A percentile compares a stretch with the other conserved stretches of the same genome.
phyloP scores from a whole-genome alignment of 2,329 filamentous ascomycete genomes.

The Colletotrichum tofieldiae region DNA sequence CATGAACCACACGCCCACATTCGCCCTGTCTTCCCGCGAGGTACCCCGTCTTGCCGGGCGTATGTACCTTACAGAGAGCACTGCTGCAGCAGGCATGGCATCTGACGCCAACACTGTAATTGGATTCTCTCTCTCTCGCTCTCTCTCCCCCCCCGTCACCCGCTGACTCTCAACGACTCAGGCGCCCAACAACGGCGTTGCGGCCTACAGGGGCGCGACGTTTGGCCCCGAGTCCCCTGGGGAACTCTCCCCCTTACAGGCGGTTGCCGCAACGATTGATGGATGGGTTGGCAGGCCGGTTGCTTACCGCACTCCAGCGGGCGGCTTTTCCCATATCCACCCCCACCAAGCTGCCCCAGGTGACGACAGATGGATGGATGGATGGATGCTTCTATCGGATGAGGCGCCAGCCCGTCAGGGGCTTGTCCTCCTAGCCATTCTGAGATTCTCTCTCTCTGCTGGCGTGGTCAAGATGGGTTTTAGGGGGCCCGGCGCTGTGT shows the following conservation, averaged over 20 bases:
- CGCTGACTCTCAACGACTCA: conserved; percentile 3
- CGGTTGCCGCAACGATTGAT: conserved; percentile 38
- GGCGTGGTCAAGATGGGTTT: conserved; percentile 12
- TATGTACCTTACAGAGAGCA: neutral
- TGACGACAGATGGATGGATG: neutral
- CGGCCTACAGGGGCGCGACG: conserved; percentile 27
- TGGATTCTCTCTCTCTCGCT: conserved; percentile 4
- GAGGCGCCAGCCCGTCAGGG: conserved; percentile 24
- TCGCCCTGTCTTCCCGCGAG: conserved; percentile 24
- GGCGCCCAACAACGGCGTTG: conserved; percentile 23
- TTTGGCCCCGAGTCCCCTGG: conserved; percentile 27
- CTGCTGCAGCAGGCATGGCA: neutral
- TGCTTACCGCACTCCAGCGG: conserved; percentile 7
- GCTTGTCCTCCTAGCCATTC: neutral
- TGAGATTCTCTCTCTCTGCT: neutral
- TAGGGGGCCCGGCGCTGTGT: conserved; percentile 19
- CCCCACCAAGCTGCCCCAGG: conserved; percentile 18
- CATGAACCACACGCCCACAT: conserved; percentile 36
- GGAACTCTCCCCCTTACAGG: conserved; percentile 30
- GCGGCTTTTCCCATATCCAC: conserved; percentile 1
- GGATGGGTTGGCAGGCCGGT: conserved; percentile 1
- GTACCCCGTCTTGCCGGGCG: neutral
- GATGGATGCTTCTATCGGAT: conserved; percentile 20
- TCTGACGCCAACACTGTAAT: conserved; percentile 25
- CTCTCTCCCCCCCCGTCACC: neutral